phyloP scores from a whole-genome alignment of 225 moss, liverwort and hornwort species.

The Climacium dendroides region DNA sequence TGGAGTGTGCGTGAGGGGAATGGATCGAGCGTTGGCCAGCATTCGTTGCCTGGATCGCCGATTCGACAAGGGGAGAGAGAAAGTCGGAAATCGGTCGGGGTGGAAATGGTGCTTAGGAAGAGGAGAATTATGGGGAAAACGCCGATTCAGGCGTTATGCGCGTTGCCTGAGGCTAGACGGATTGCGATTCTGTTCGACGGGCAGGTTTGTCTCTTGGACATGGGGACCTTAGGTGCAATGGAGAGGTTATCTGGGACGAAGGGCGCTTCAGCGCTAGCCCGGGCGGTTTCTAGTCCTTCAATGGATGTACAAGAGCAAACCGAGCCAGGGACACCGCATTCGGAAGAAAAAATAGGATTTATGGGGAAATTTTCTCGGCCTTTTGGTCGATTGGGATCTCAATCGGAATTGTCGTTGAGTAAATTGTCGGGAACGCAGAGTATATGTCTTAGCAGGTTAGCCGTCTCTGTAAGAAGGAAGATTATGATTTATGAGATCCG shows the following conservation, averaged over 20 bases:
- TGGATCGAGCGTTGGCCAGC: conserved; percentile 10
- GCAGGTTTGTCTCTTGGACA: conserved; percentile 68
- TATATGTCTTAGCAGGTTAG: conserved; percentile 47
- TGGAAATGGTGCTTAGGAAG: conserved; percentile 53
- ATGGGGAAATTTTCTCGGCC: conserved; percentile 26
- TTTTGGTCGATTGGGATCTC: conserved; percentile 36
- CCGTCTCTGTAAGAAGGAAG: conserved; percentile 71
- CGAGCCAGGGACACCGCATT: conserved; percentile 2
- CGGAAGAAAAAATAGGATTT: conserved; percentile 13
- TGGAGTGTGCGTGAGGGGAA: conserved; percentile 3
- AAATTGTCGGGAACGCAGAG: conserved; percentile 9
- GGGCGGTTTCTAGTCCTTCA: conserved; percentile 32
- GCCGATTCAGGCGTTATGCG: conserved; percentile 71
- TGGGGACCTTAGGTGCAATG: conserved; percentile 51
- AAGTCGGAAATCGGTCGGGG: not conserved
- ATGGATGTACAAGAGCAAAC: not conserved
- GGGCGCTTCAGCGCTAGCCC: conserved; percentile 68
- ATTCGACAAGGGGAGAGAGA: not conserved
- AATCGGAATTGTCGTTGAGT: conserved; percentile 24
- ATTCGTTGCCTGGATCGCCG: conserved; percentile 8
- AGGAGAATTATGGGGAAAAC: conserved; percentile 61
- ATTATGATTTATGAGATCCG: conserved; percentile 70
- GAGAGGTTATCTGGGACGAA: conserved; percentile 64
- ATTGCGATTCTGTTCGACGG: conserved; percentile 85
- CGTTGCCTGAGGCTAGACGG: conserved; percentile 68